These are phyloP conservation scores for Coniella vitis DNA, from an alignment of 2,329 filamentous ascomycete species.

Conservation along the genomic window DNA sequence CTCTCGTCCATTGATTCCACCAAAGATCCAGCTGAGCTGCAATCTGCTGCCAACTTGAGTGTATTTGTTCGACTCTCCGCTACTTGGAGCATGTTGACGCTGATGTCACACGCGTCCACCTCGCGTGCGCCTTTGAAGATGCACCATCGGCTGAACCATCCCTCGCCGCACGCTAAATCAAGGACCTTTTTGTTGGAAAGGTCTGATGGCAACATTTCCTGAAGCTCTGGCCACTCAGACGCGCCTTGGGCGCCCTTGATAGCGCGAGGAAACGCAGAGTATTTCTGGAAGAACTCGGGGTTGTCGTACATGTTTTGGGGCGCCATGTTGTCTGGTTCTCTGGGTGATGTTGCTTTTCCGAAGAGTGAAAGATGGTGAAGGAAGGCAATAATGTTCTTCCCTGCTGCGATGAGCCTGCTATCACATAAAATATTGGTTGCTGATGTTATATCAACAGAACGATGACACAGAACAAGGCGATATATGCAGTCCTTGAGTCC, in stretches of 20 bases:
- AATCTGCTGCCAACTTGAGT: constrained; percentile 7
- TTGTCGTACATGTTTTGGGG: constrained; percentile 36
- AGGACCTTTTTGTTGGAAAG: constrained; percentile 28
- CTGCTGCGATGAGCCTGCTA: no score
- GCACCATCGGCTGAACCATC: constrained; percentile 39
- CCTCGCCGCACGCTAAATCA: constrained; percentile 40
- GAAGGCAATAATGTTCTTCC: no score
- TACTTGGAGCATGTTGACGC: constrained; percentile 35
- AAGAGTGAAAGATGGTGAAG: constrained; percentile 1
- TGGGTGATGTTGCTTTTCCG: not conserved
- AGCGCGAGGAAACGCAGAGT: constrained; percentile 34
- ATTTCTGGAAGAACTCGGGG: constrained; percentile 35
- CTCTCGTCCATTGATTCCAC: not conserved
- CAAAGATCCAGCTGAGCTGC: not conserved
- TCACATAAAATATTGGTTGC: no score
- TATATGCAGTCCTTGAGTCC: no score
- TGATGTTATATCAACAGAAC: no score
- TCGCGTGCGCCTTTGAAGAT: constrained; percentile 28
- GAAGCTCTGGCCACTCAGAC: constrained; percentile 38
- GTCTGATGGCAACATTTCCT: constrained; percentile 29
- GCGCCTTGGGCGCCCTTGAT: constrained; percentile 32
- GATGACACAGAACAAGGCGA: no score
- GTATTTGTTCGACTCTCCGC: constrained; percentile 24
- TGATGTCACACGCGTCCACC: constrained; percentile 35
- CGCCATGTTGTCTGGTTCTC: constrained; percentile 8